Base-by-base conservation (phyloP, 2,329 filamentous ascomycete species). In the Penicillium palitans region DNA sequence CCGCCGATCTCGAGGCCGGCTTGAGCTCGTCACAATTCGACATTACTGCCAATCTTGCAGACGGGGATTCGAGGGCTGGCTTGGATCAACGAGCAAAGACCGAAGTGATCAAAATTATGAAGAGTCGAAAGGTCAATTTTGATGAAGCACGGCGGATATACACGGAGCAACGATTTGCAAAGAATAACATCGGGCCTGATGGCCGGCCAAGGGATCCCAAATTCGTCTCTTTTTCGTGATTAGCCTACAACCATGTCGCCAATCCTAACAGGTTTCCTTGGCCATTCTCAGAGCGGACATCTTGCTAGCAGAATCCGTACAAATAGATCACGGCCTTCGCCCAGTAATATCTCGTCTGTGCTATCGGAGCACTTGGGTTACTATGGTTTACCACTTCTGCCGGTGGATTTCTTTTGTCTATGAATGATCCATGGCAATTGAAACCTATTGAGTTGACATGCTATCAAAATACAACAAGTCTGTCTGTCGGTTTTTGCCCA, bases 31-130 rank as follows among this genome's bases (percentile, higher is more conserved):
- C 83, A 55, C 90, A 88, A 55, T 99, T 99, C 74, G 90, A 96
- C 70, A 84, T 99, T 27, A 79, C 82, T 10, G 85, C 83, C 62
- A 99, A 99, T 72, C 81, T 99, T 35, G 87, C 88, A 58, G 85
- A 84, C 13, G 90, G 90, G 51, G 95, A 99, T 73, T 81, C 82
- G 31, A 85, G 95, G 65, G 85, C 86, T 0, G 95, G 95, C 0
- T 81, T 99, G 19, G 93, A 98, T 72, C 87, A 89, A 64, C 80
- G 79, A 48, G 90, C 85, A 57, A 98, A 98, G 81, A 79, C 82
- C 40, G 91, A 96, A 75, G 87, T 99, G 42, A 84, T 92, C 69
- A 84, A 84, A 67, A 93, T 99, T 67, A 99, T 99, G 95, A 93
- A 91, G 84, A 87, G 83, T 73, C 83, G 87, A 63, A 84, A 87